Percentiles rank a stretch among this genome's conserved stretches.
Conservation (phyloP, 2,329 filamentous ascomycete species). For the Pseudopyricularia javanii region DNA sequence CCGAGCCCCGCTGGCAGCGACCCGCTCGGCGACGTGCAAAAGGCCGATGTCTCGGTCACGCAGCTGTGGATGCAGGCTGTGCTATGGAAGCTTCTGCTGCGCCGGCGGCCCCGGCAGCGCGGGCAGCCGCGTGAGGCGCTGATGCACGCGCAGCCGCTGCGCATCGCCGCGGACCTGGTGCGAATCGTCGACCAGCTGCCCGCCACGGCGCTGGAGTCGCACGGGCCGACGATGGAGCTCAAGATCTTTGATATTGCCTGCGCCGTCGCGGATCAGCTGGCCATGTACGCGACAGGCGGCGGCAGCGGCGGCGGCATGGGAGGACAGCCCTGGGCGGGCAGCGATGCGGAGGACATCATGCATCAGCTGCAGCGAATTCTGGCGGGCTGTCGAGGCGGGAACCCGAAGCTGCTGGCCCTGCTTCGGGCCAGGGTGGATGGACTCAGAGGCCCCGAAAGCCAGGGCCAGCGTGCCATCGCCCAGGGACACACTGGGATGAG, state of each 20-base stretch:
- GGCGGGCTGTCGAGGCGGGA: slow-evolving; percentile 28
- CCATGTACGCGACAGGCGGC: slow-evolving; percentile 6
- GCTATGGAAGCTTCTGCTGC: slow-evolving; percentile 28
- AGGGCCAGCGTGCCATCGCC: background rate
- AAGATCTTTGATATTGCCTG: slow-evolving; percentile 34
- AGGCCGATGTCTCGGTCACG: slow-evolving; percentile 34
- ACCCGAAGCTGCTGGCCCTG: slow-evolving; percentile 23
- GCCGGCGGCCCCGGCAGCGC: slow-evolving; percentile 1
- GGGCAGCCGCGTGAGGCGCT: background rate
- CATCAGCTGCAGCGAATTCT: slow-evolving; percentile 24
- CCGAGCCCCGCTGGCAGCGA: background rate
- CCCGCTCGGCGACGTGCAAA: slow-evolving; percentile 32
- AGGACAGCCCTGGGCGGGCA: background rate
- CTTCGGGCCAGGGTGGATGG: slow-evolving; percentile 9
- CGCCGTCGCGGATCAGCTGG: slow-evolving; percentile 26
- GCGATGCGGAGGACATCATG: background rate
- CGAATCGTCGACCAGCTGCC: slow-evolving; percentile 28
- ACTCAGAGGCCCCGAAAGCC: background rate
- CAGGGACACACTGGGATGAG: background rate
- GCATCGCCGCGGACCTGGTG: slow-evolving; percentile 32
- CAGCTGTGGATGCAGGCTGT: slow-evolving; percentile 38
- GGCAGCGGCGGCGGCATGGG: background rate
- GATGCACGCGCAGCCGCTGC: slow-evolving; percentile 23
- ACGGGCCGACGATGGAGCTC: slow-evolving; percentile 34
- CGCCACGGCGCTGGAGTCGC: slow-evolving; percentile 31